A percentile compares a stretch with the other conserved stretches of the same genome.
Evolutionary conservation across 192 early-diverging fungal species (phyloP).

Genomic region (Anaeromyces robustus): DNA sequence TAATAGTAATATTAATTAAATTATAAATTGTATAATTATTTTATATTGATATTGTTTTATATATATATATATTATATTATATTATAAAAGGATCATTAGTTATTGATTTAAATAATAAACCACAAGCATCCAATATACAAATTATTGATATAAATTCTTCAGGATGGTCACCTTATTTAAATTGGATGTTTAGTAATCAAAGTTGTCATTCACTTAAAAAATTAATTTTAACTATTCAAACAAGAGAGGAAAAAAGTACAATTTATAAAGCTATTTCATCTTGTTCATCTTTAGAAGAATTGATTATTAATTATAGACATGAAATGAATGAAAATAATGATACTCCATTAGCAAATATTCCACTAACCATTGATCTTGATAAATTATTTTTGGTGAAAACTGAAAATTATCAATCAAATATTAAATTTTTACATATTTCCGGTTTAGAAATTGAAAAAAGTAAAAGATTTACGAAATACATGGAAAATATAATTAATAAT

Average conservation of each 20-base stretch:
- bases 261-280: background rate
- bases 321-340: background rate
- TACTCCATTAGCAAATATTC: background rate
- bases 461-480: background rate
- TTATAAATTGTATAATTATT: too few relatives aligned
- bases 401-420: background rate
- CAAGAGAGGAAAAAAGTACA: background rate
- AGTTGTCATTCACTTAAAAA: background rate
- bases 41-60: too few relatives aligned
- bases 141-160: background rate
- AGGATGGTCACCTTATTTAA: background rate
- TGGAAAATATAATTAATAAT: background rate
- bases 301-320: background rate
- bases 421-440: background rate
- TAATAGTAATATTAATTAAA: too few relatives aligned
- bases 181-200: background rate
- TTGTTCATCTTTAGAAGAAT: background rate
- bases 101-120: background rate
- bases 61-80: too few relatives aligned
- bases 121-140: background rate
- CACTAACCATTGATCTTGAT: background rate
- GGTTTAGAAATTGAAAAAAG: background rate
- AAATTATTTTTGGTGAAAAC: background rate
- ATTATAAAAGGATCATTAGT: too few relatives aligned
- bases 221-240: background rate